Percentiles rank a stretch among this genome's conserved stretches.
These are phyloP conservation scores for Globisporangium alternatum DNA, from an alignment of 352 stramenopile species.

Conservation along the genomic window DNA sequence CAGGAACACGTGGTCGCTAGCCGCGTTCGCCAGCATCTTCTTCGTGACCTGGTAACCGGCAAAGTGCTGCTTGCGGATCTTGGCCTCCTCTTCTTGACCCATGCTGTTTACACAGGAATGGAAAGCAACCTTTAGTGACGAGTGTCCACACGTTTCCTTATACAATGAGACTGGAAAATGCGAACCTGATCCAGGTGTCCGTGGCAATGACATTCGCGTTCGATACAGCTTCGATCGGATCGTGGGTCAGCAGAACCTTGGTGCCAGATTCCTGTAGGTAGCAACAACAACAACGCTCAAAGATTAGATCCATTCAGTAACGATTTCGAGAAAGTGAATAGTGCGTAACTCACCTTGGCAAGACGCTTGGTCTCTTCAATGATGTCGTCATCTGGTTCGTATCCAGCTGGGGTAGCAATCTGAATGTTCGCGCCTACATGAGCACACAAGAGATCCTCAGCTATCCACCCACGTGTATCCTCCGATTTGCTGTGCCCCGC, in stretches of 20 bases:
- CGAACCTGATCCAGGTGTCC: constrained; percentile 94
- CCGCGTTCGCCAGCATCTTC: constrained; percentile 90
- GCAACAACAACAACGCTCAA: not conserved
- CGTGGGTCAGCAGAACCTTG: constrained; percentile 76
- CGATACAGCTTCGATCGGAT: constrained; percentile 92
- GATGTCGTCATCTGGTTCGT: constrained; percentile 89
- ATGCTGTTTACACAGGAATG: constrained; percentile 45
- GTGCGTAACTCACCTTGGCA: constrained; percentile 33
- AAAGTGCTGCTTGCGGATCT: constrained; percentile 93
- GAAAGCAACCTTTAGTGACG: not conserved
- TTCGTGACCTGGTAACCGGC: constrained; percentile 94
- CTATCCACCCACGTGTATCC: too few relatives aligned
- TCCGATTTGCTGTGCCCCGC: too few relatives aligned
- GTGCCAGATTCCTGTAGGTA: constrained; percentile 51
- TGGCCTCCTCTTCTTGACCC: constrained; percentile 93
- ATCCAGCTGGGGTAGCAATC: constrained; percentile 93
- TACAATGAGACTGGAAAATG: not conserved
- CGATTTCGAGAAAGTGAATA: not conserved
- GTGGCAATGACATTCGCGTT: constrained; percentile 95
- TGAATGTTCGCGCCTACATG: constrained; percentile 85
- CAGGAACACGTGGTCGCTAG: constrained; percentile 93
- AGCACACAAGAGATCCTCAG: not conserved
- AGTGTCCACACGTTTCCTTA: not conserved
- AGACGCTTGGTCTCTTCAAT: constrained; percentile 89
- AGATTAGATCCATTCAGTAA: not conserved